Evolutionary conservation across 305 asterid genomes (phyloP).

Genomic region (Fraxinus angustifolia): DNA sequence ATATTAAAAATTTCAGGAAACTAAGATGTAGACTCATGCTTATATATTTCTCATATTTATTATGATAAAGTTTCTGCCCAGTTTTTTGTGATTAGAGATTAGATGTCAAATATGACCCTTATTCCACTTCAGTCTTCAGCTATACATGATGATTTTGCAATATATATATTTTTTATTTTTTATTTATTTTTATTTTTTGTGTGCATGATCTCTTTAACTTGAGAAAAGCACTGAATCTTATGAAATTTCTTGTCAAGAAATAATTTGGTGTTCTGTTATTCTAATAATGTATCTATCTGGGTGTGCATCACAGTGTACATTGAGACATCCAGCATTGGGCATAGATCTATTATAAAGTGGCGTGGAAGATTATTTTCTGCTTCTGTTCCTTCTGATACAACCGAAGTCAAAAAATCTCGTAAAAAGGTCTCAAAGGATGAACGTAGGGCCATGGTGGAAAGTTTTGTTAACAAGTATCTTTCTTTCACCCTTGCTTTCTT

Average conservation of each 20-base stretch:
- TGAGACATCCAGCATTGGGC: constrained; percentile 23
- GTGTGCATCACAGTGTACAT: constrained; percentile 22
- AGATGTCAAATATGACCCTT: neutral
- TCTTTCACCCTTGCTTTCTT: constrained; percentile 9
- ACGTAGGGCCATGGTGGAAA: constrained; percentile 41
- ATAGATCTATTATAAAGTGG: constrained; percentile 20
- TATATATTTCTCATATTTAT: neutral
- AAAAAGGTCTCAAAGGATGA: constrained; percentile 34
- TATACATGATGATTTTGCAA: neutral
- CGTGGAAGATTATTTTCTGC: constrained; percentile 31
- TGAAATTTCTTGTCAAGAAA: neutral
- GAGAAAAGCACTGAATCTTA: constrained; percentile 1
- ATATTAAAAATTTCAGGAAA: neutral
- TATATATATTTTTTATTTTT: neutral
- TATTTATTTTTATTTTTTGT: neutral
- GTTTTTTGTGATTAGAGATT: constrained; percentile 1
- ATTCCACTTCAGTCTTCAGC: neutral
- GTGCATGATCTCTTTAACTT: constrained; percentile 11
- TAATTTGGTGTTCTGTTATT: neutral
- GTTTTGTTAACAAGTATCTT: constrained; percentile 36
- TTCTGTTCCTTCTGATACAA: constrained; percentile 30
- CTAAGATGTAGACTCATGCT: neutral
- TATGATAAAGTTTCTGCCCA: neutral
- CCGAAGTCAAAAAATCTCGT: constrained; percentile 21
- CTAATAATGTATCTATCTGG: constrained; percentile 11